Percentiles rank a stretch among this genome's conserved stretches.
Evolutionary conservation across 352 stramenopile species (phyloP).

Genomic region (Pythium myriotylum): DNA sequence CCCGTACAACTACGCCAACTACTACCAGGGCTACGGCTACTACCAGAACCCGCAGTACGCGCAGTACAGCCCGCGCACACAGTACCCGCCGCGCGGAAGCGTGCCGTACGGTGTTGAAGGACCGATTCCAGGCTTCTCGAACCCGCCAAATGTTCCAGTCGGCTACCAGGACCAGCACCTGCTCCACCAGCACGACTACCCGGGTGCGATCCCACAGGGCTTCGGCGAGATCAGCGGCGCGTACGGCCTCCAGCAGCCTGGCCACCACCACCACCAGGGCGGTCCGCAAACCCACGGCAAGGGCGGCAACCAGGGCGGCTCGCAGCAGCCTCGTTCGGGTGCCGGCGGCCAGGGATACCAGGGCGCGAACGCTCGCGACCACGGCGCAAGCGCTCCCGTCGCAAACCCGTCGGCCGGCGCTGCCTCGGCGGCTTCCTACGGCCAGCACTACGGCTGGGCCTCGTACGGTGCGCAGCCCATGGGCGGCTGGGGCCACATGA

Average conservation of each 20-base stretch:
- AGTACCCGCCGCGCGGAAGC: conserved; percentile 82
- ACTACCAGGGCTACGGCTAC: conserved; percentile 89
- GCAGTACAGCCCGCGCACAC: conserved; percentile 85
- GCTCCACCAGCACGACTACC: conserved; percentile 85
- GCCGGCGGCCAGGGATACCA: conserved; percentile 62
- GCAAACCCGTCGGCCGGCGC: conserved; percentile 54
- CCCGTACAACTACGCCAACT: conserved; percentile 85
- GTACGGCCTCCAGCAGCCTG: conserved; percentile 65
- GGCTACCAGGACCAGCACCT: conserved; percentile 86
- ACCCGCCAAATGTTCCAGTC: conserved; percentile 71
- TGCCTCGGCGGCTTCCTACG: conserved; percentile 48
- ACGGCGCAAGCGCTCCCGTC: conserved; percentile 59
- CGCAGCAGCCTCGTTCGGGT: conserved; percentile 65
- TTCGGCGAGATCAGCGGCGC: conserved; percentile 83
- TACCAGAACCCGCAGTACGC: conserved; percentile 88
- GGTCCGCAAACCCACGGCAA: conserved; percentile 72
- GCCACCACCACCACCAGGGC: conserved; percentile 55
- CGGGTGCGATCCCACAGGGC: conserved; percentile 67
- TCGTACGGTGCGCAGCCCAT: conserved; percentile 79
- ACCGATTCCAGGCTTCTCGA: conserved; percentile 78
- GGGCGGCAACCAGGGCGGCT: conserved; percentile 40
- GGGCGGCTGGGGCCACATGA: conserved; percentile 81
- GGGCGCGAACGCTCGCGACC: conserved; percentile 53
- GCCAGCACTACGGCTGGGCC: conserved; percentile 82
- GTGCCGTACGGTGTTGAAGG: conserved; percentile 86